Evolutionary conservation across 2,329 filamentous ascomycete species (phyloP), one percentile per base, ranked within the genome.

Genomic region (Ceratocystis cubensis): DNA sequence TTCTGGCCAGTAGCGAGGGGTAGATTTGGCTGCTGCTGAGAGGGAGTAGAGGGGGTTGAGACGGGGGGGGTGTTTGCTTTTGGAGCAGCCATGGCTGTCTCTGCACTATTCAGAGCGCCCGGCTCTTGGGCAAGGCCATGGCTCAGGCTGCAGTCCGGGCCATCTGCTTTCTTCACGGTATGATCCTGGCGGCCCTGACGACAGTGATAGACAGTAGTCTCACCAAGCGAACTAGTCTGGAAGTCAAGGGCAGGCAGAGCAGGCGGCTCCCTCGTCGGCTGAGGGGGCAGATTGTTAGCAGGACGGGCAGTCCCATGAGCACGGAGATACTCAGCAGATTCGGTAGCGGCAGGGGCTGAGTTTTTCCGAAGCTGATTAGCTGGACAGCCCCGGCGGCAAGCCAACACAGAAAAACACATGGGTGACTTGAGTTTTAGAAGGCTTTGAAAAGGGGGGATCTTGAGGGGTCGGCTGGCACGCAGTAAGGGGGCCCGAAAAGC

Each of bases 171-270:
- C 28, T 59, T 25, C 2, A 59, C 30, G 22, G 13, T n/a, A 53
- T 13, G 22, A 28, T 59, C 13, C 17, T 59, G 56, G 17, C 13
- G 17, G 7, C 4, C 28, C n/a, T 59, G 28, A 37, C 10, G 56
- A 15, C 28, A 37, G 28, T 59, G 28, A 30, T 59, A 59, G 28
- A 10, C 28, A 6, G 30, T 59, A 28, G 48, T 25, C 10, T 53
- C 48, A 1, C 48, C 25, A 28, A 33, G 28, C 56, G 17, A n/a
- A n/a, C 13, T 30, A 25, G 46, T 28, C 28, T 66, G 65, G 15
- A 66, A 66, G n/a, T 45, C 50, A 22, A 66, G 46, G 28, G 50
- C 57, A 10, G 65, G 65, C 13, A 66, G 30, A 13, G 65, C 46
- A 7, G 65, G 65, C 5, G 65, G 57, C 3, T 63, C 22, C 8